A percentile compares a stretch with the other conserved stretches of the same genome.
Evolutionary conservation across 2,329 filamentous ascomycete genomes (phyloP).

Genomic region (Immersiporthe knoxdaviesiana): DNA sequence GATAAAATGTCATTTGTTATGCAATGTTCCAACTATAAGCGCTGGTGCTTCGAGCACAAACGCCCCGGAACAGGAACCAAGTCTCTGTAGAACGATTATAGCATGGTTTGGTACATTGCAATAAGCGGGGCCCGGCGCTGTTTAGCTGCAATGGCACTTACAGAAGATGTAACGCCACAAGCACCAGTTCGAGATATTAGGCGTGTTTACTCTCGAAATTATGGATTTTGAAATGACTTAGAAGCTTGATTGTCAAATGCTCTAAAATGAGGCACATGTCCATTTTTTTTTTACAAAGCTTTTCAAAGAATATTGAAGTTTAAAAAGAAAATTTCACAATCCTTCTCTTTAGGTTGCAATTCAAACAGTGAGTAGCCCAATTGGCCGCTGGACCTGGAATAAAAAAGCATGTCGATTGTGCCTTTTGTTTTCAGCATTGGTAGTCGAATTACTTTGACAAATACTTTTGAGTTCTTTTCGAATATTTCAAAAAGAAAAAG

Average conservation of each 20-base stretch:
- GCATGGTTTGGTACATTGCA: slow-evolving; percentile 18
- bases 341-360: not conserved
- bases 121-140: slow-evolving; percentile 5
- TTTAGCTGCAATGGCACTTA: slow-evolving; percentile 7
- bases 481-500: too few relatives aligned
- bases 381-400: not conserved
- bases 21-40: not conserved
- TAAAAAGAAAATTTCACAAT: not conserved
- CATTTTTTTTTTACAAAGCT: not conserved
- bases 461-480: not conserved
- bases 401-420: not conserved
- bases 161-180: too few relatives aligned
- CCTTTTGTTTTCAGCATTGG: not conserved
- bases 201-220: not conserved
- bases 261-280: not conserved
- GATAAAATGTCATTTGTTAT: not conserved
- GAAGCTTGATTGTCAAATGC: not conserved
- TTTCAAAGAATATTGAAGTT: not conserved
- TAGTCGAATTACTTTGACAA: not conserved
- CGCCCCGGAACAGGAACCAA: not conserved
- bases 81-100: slow-evolving; percentile 15
- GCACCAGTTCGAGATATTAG: not conserved
- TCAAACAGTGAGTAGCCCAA: not conserved
- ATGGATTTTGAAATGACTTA: not conserved
- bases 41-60: not conserved